Percentiles rank a stretch among this genome's conserved stretches.
Conservation (phyloP, 768 basidiomycete genomes). For the Austroboletus festivus region DNA sequence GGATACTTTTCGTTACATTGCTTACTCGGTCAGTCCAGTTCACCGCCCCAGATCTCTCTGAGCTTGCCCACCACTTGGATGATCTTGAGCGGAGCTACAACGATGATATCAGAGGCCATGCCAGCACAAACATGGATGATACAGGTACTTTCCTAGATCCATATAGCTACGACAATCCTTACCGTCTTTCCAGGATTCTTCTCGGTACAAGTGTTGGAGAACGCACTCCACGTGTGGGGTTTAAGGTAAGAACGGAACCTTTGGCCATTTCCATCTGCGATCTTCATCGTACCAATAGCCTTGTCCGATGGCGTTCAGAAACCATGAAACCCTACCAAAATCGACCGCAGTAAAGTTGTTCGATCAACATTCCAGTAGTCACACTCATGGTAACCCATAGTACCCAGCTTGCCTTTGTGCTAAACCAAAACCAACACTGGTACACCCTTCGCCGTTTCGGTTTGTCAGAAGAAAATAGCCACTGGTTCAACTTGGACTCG, state of each 20-base stretch:
- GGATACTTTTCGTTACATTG: neutral
- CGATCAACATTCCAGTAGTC: neutral
- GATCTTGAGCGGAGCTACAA: constrained; percentile 59
- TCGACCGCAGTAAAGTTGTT: constrained; percentile 64
- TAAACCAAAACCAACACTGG: constrained; percentile 88
- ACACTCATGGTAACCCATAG: constrained; percentile 37
- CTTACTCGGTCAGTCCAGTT: constrained; percentile 47
- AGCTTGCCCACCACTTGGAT: constrained; percentile 69
- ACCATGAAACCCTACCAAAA: constrained; percentile 74
- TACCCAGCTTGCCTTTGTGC: constrained; percentile 79
- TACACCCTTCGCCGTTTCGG: constrained; percentile 85
- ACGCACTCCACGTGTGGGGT: constrained; percentile 82
- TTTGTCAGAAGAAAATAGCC: constrained; percentile 44
- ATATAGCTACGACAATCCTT: neutral
- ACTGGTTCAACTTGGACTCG: constrained; percentile 92
- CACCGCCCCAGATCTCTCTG: constrained; percentile 73
- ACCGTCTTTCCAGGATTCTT: constrained; percentile 62
- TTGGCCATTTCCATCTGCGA: constrained; percentile 1
- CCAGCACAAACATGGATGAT: constrained; percentile 87
- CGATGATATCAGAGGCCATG: constrained; percentile 38
- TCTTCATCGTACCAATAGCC: constrained; percentile 34
- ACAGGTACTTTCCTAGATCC: constrained; percentile 49
- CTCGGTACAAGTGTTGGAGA: constrained; percentile 85
- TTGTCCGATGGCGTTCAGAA: constrained; percentile 83
- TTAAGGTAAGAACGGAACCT: constrained; percentile 59